Percentiles rank a stretch among this genome's conserved stretches.
phyloP scores from a whole-genome alignment of 371 early-diverging fungal species.

The Zychaea mexicana region DNA sequence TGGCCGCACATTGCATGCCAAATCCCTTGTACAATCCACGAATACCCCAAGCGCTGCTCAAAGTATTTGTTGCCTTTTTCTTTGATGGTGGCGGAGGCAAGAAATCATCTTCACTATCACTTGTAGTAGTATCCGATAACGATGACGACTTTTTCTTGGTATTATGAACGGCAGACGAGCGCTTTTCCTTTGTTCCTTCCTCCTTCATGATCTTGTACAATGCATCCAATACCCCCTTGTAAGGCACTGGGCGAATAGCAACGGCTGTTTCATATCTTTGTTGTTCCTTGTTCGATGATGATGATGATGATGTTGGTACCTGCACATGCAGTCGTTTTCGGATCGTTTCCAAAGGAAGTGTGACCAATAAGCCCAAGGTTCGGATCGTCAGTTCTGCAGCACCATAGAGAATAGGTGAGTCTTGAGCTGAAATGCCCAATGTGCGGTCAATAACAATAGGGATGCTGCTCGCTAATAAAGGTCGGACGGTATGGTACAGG shows the following conservation, averaged over 20 bases:
- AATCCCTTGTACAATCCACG: conserved; percentile 82
- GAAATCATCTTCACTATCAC: conserved; percentile 24
- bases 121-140: not conserved
- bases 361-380: conserved; percentile 69
- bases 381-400: conserved; percentile 66
- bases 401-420: conserved; percentile 68
- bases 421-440: conserved; percentile 61
- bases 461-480: conserved; percentile 70
- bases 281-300: conserved; percentile 27
- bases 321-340: conserved; percentile 85
- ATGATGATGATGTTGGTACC: no score
- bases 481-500: conserved; percentile 71
- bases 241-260: conserved; percentile 75
- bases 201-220: conserved; percentile 79
- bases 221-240: conserved; percentile 84
- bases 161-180: conserved; percentile 11
- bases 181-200: conserved; percentile 67
- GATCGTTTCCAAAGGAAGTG: conserved; percentile 88
- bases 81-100: conserved; percentile 4
- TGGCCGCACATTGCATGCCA: conserved; percentile 66
- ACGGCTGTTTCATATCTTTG: conserved; percentile 72
- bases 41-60: conserved; percentile 61
- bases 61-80: conserved; percentile 1
- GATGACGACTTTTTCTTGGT: conserved; percentile 7
- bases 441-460: conserved; percentile 73